Base-by-base conservation (phyloP, 345 rosid species). In the Arabidopsis suecica region DNA sequence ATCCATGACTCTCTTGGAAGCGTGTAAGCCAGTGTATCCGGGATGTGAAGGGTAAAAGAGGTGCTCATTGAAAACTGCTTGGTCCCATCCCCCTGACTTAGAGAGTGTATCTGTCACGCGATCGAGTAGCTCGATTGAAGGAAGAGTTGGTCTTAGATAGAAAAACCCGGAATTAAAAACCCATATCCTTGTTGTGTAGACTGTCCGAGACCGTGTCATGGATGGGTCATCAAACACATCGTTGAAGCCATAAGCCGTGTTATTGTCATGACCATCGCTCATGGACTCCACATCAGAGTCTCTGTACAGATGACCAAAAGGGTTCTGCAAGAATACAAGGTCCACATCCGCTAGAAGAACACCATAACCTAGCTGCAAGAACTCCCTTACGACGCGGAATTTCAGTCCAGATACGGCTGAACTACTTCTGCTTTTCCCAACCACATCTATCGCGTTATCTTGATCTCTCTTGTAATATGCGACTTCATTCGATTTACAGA, bases 231-330 rank as follows among this genome's bases (percentile, higher is more conserved):
- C 89, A 38, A 85, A 89, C 45, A 87, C 94, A 61, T 93, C 90
- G 37, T 86, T 62, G 76, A 61, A 89, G 1, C 96, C 97, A 36
- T 93, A 93, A 68, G 91, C 88, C n/a, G 96, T 93, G 76, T 40
- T 72, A 66, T 93, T 88, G 66, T 82, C 70, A 77, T 93, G 91
- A 18, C 98, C 98, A 75, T 93, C 98, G 22, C 85, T 81, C 98
- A 88, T 91, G 5, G 98, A 85, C 81, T 89, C 98, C 16, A 94
- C 93, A 56, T 94, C 97, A 18, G 94, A 91, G 79, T 94, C 97
- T 49, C 96, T 88, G 55, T 85, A 81, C 1, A 91, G 86, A 82
- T 87, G 81, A 78, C 83, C 69, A 73, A 93, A 93, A 6, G 98
- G 98, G 78, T 94, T 87, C 81, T 88, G 96, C 55, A 89, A 69